A percentile compares a stretch with the other conserved stretches of the same genome.
These are phyloP conservation scores for Acanthamoeba polyphaga DNA, from an alignment of 208 protist genomes.

Conservation along the genomic window DNA sequence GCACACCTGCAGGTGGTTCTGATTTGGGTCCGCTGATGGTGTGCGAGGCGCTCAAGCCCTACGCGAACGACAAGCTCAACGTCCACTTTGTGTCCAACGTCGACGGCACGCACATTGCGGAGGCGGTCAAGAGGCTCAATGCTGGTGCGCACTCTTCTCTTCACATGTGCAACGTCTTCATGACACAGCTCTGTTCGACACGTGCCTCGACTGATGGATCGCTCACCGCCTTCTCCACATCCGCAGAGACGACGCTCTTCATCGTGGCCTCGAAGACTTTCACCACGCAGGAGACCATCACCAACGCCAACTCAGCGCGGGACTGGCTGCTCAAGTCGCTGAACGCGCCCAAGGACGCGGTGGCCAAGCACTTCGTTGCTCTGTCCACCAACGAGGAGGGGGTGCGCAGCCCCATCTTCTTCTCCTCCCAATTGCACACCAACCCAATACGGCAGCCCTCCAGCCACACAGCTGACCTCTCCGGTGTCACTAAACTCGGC, in stretches of 20 bases:
- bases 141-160: constrained; percentile 47
- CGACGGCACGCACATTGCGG: constrained; percentile 95
- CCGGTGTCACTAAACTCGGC: not conserved
- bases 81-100: constrained; percentile 98
- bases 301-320: constrained; percentile 95
- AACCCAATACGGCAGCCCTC: not conserved
- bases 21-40: constrained; percentile 97
- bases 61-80: constrained; percentile 83
- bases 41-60: constrained; percentile 95
- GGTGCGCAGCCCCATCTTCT: constrained; percentile 50
- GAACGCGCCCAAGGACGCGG: constrained; percentile 87
- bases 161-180: not conserved
- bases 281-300: constrained; percentile 97
- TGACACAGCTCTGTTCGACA: not conserved
- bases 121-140: constrained; percentile 92
- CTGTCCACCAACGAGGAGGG: constrained; percentile 96
- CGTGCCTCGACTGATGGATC: not conserved
- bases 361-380: constrained; percentile 98
- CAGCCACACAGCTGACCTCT: not conserved
- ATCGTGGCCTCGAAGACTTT: constrained; percentile 98
- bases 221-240: not conserved
- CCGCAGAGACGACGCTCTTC: constrained; percentile 96
- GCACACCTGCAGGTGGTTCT: constrained; percentile 92
- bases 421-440: not conserved
- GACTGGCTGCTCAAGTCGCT: constrained; percentile 91